Conservation (phyloP, 106 monocot genomes). For the Dendrobium catenatum region DNA sequence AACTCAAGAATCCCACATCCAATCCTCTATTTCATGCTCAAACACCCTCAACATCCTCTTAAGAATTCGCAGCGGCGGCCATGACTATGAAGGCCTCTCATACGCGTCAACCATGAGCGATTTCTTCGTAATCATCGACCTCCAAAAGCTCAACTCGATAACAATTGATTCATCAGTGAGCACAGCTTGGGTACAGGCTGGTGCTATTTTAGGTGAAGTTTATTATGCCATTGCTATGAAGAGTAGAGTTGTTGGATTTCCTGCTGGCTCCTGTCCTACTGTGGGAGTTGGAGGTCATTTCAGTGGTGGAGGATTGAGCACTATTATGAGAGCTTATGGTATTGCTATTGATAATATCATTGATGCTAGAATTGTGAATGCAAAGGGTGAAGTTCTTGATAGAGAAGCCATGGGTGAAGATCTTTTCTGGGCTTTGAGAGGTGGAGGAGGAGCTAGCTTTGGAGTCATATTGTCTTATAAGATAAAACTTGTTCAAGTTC, state of each 20-base stretch:
- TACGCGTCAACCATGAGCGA: slow-evolving; percentile 1
- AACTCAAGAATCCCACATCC: slow-evolving; percentile 26
- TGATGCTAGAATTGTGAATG: slow-evolving; percentile 23
- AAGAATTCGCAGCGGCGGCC: slow-evolving; percentile 29
- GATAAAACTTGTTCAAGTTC: slow-evolving; percentile 27
- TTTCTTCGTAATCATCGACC: slow-evolving; percentile 17
- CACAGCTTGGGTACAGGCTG: slow-evolving; percentile 29
- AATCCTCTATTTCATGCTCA: slow-evolving; percentile 20
- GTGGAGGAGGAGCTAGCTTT: slow-evolving; percentile 44
- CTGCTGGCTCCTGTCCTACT: slow-evolving; percentile 23
- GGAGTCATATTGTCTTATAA: slow-evolving; percentile 44
- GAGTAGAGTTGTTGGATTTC: slow-evolving; percentile 6
- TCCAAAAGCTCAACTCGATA: slow-evolving; percentile 8
- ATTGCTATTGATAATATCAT: slow-evolving; percentile 24
- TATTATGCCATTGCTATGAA: slow-evolving; percentile 20
- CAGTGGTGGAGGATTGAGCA: slow-evolving; percentile 23
- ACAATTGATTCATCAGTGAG: background rate
- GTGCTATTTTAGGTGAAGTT: slow-evolving; percentile 38
- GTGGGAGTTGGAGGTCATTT: slow-evolving; percentile 42
- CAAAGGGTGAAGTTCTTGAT: slow-evolving; percentile 16
- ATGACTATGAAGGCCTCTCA: slow-evolving; percentile 35
- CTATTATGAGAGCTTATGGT: slow-evolving; percentile 22
- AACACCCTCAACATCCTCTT: slow-evolving; percentile 9
- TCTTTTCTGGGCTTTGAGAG: slow-evolving; percentile 29
- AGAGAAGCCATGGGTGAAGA: slow-evolving; percentile 22